These are phyloP conservation scores for Trichoderma sp. DNA, from an alignment of 2,329 filamentous ascomycete genomes.

Conservation along the genomic window DNA sequence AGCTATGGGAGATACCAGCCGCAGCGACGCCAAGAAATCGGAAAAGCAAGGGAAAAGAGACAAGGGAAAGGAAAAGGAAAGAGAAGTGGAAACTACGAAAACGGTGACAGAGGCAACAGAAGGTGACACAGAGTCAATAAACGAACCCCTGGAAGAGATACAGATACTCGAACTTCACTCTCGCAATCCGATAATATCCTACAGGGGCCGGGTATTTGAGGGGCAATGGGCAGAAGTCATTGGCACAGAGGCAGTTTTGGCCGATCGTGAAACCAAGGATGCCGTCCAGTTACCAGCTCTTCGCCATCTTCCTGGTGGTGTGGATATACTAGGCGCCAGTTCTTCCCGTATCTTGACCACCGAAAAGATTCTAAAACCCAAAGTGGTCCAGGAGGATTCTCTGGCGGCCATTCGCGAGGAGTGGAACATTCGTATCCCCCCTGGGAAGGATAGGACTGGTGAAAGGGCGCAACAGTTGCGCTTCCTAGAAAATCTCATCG, in stretches of 20 bases:
- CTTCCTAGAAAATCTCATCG: conserved; percentile 65
- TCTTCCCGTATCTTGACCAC: conserved; percentile 66
- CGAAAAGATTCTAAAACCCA: conserved; percentile 57
- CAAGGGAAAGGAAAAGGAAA: conserved; percentile 20
- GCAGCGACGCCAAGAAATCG: neutral
- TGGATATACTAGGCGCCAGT: conserved; percentile 70
- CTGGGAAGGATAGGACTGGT: conserved; percentile 45
- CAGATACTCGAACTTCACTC: conserved; percentile 84
- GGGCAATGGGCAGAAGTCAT: conserved; percentile 80
- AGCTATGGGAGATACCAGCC: neutral
- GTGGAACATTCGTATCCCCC: conserved; percentile 45
- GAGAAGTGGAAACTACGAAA: conserved; percentile 18
- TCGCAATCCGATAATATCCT: conserved; percentile 71
- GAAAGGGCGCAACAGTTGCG: conserved; percentile 47
- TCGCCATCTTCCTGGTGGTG: conserved; percentile 53
- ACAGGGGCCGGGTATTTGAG: conserved; percentile 72
- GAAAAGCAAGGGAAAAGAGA: neutral
- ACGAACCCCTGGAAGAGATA: conserved; percentile 44
- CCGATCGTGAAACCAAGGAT: conserved; percentile 49
- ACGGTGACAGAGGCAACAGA: conserved; percentile 1
- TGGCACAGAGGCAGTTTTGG: conserved; percentile 79
- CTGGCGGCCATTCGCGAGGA: conserved; percentile 40
- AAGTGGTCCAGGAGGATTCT: conserved; percentile 34
- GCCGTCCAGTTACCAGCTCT: conserved; percentile 41
- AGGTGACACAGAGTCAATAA: conserved; percentile 20